phyloP scores from a whole-genome alignment of 2,329 filamentous ascomycete genomes.

The Ophiosphaerella herpotricha region DNA sequence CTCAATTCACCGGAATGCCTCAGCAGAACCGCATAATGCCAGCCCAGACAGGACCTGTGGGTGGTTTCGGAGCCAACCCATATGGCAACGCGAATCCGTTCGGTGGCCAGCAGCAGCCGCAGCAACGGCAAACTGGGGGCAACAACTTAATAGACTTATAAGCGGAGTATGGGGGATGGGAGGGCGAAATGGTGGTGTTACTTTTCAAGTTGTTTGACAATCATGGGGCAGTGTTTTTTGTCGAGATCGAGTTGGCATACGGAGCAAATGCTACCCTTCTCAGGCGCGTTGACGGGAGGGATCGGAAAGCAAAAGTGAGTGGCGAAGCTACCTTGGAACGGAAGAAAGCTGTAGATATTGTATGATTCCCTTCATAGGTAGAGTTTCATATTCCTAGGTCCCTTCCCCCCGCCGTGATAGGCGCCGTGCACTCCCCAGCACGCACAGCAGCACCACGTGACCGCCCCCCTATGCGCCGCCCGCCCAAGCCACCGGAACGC shows the following conservation, averaged over 20 bases:
- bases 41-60: conserved; percentile 57
- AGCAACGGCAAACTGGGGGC: conserved; percentile 51
- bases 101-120: conserved; percentile 52
- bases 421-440: background rate
- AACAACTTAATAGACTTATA: conserved; percentile 68
- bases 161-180: conserved; percentile 1
- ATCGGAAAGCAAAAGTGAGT: conserved; percentile 1
- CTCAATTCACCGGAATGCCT: conserved; percentile 75
- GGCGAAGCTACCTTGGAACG: background rate
- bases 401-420: background rate
- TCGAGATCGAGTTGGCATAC: background rate
- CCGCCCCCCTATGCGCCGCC: too few species aligned
- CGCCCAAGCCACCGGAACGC: background rate
- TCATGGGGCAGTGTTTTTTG: conserved; percentile 19
- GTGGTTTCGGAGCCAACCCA: conserved; percentile 50
- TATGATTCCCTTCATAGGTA: conserved; percentile 20
- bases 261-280: conserved; percentile 11
- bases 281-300: conserved; percentile 16
- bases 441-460: background rate
- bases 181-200: background rate
- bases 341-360: conserved; percentile 16
- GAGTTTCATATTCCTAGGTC: background rate
- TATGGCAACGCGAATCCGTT: conserved; percentile 60
- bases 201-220: conserved; percentile 27
- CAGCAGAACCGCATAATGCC: conserved; percentile 54